These are phyloP conservation scores for Porphyrellus cyaneotinctus DNA, from an alignment of 768 basidiomycete species.

Conservation along the genomic window DNA sequence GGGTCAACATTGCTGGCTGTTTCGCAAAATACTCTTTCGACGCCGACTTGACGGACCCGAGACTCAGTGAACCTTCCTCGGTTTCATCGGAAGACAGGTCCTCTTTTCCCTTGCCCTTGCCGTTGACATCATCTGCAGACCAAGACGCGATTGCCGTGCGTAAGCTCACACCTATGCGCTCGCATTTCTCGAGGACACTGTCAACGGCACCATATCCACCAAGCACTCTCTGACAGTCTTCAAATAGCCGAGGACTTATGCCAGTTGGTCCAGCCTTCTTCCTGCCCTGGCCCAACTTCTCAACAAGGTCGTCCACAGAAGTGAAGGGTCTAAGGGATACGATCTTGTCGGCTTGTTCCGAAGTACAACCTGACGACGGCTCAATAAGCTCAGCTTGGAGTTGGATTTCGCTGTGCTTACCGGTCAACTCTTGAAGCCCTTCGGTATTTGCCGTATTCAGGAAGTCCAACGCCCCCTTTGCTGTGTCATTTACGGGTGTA, in stretches of 20 bases:
- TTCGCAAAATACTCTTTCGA: slow-evolving; percentile 63
- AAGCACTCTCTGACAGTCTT: slow-evolving; percentile 84
- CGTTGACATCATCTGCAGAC: slow-evolving; percentile 38
- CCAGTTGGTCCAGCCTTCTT: slow-evolving; percentile 81
- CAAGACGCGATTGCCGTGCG: slow-evolving; percentile 75
- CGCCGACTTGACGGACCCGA: slow-evolving; percentile 44
- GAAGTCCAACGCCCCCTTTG: slow-evolving; percentile 57
- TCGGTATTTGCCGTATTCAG: slow-evolving; percentile 62
- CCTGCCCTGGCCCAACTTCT: slow-evolving; percentile 78
- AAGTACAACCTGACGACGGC: slow-evolving; percentile 58
- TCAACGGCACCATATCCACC: slow-evolving; percentile 86
- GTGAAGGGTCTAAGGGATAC: slow-evolving; percentile 75
- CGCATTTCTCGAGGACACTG: slow-evolving; percentile 82
- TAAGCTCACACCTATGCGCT: slow-evolving; percentile 75
- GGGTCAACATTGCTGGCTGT: slow-evolving; percentile 68
- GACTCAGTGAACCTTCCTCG: slow-evolving; percentile 61
- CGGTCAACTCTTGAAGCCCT: slow-evolving; percentile 71
- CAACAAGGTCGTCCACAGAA: slow-evolving; percentile 69
- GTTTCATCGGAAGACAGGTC: slow-evolving; percentile 34
- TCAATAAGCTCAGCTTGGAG: slow-evolving; percentile 3
- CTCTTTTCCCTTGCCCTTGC: slow-evolving; percentile 39
- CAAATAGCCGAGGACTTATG: slow-evolving; percentile 85
- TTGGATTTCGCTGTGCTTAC: slow-evolving; percentile 35
- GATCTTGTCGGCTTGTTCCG: slow-evolving; percentile 77
- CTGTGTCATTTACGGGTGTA: slow-evolving; percentile 37